Conservation (phyloP, 1,284 basidiomycete species). For the Chiua sp. region DNA sequence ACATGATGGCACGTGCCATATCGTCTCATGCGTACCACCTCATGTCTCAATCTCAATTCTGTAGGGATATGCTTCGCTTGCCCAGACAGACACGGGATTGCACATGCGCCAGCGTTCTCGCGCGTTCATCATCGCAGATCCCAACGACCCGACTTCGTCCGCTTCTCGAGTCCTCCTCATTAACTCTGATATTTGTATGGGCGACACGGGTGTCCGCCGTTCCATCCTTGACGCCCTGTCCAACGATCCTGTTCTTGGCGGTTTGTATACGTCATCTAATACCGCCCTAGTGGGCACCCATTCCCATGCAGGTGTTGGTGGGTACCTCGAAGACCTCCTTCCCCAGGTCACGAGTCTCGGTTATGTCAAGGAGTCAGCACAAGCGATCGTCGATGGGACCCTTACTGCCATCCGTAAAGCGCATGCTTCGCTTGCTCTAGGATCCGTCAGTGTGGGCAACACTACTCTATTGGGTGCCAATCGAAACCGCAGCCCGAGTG, state of each 20-base stretch:
- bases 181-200: slow-evolving; percentile 83
- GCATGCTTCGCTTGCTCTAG: slow-evolving; percentile 64
- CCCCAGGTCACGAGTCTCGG: slow-evolving; percentile 80
- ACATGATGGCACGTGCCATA: slow-evolving; percentile 64
- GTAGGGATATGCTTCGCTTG: slow-evolving; percentile 74
- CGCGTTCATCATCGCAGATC: slow-evolving; percentile 76
- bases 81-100: slow-evolving; percentile 77
- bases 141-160: slow-evolving; percentile 38
- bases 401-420: slow-evolving; percentile 73
- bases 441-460: slow-evolving; percentile 68
- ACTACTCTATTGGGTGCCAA: slow-evolving; percentile 72
- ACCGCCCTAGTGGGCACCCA: slow-evolving; percentile 83
- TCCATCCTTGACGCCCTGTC: slow-evolving; percentile 67
- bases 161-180: slow-evolving; percentile 74
- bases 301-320: slow-evolving; percentile 79
- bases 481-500: slow-evolving; percentile 75
- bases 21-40: neutral
- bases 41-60: slow-evolving; percentile 7
- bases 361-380: slow-evolving; percentile 70
- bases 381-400: slow-evolving; percentile 74
- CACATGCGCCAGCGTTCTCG: slow-evolving; percentile 83
- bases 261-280: slow-evolving; percentile 71
- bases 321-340: slow-evolving; percentile 78
- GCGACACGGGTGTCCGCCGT: slow-evolving; percentile 78
- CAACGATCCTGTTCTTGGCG: slow-evolving; percentile 53